Evolutionary conservation across 345 rosid genomes (phyloP).

Genomic region (Nasturtium officinale): DNA sequence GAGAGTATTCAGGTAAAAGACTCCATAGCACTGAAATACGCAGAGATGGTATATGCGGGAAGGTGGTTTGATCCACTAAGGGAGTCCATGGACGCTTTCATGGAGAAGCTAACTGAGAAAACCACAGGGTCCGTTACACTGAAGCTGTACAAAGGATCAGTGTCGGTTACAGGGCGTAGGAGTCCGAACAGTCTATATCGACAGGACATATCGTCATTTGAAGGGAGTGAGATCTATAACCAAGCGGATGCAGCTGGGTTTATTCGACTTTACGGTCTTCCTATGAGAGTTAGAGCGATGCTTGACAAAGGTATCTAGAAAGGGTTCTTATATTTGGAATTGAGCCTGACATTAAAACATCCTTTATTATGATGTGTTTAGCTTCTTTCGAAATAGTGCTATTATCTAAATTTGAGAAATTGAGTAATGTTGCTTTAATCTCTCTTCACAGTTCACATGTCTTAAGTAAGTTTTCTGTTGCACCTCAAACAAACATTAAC

Average conservation of each 20-base stretch:
- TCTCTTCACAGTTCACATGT: no score
- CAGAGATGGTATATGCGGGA: conserved; percentile 93
- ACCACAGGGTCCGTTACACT: conserved; percentile 75
- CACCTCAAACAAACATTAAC: no score
- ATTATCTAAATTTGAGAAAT: not conserved
- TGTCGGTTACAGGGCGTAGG: conserved; percentile 58
- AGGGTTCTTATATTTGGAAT: not conserved
- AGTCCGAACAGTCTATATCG: conserved; percentile 84
- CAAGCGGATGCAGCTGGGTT: conserved; percentile 96
- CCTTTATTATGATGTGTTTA: conserved; percentile 1
- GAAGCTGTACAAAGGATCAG: conserved; percentile 82
- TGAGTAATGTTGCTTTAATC: conserved; percentile 14
- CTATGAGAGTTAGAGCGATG: conserved; percentile 86
- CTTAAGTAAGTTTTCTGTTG: no score
- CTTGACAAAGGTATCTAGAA: conserved; percentile 56
- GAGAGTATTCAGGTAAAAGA: conserved; percentile 85
- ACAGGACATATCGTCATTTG: conserved; percentile 86
- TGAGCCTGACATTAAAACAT: not conserved
- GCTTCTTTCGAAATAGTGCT: not conserved
- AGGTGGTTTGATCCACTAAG: conserved; percentile 92
- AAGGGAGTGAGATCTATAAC: conserved; percentile 77
- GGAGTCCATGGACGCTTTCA: conserved; percentile 81
- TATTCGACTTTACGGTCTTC: conserved; percentile 77
- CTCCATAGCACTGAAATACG: conserved; percentile 73
- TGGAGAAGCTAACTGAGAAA: conserved; percentile 77